Evolutionary conservation across 805 yeast species (phyloP).

Genomic region (Pichia heedii): DNA sequence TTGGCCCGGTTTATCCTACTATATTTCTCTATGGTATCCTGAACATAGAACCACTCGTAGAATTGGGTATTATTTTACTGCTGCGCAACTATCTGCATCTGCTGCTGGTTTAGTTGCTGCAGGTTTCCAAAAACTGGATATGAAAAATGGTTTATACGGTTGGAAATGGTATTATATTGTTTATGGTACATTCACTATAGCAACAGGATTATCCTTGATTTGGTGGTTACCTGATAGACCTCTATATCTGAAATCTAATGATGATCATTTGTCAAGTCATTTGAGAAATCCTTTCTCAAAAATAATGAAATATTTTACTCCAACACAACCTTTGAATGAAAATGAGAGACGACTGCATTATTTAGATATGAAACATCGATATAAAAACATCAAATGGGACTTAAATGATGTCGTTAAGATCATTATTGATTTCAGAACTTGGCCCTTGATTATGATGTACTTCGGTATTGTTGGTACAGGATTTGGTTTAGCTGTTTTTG

Average conservation of each 20-base stretch:
- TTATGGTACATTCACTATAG: slow-evolving; percentile 63
- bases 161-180: slow-evolving; percentile 82
- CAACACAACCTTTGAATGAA: slow-evolving; percentile 40
- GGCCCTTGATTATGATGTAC: slow-evolving; percentile 82
- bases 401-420: slow-evolving; percentile 48
- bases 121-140: slow-evolving; percentile 80
- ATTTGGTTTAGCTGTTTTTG: slow-evolving; percentile 75
- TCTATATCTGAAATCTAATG: slow-evolving; percentile 16
- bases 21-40: slow-evolving; percentile 80
- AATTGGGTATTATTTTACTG: slow-evolving; percentile 84
- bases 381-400: slow-evolving; percentile 43
- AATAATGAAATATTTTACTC: slow-evolving; percentile 14
- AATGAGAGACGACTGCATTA: slow-evolving; percentile 49
- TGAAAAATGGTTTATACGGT: slow-evolving; percentile 58
- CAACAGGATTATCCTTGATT: slow-evolving; percentile 51
- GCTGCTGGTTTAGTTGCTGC: slow-evolving; percentile 83
- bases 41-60: slow-evolving; percentile 64
- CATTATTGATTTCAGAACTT: slow-evolving; percentile 53
- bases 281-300: slow-evolving; percentile 15
- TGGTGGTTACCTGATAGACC: slow-evolving; percentile 91
- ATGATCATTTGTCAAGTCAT: slow-evolving; percentile 12
- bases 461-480: slow-evolving; percentile 94
- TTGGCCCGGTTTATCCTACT: slow-evolving; percentile 88
- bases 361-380: slow-evolving; percentile 48
- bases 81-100: slow-evolving; percentile 87